Percentiles rank a stretch among this genome's conserved stretches.
Evolutionary conservation across 202 grass and related monocot species (phyloP).

Genomic region (Cymbopogon flexuosus): DNA sequence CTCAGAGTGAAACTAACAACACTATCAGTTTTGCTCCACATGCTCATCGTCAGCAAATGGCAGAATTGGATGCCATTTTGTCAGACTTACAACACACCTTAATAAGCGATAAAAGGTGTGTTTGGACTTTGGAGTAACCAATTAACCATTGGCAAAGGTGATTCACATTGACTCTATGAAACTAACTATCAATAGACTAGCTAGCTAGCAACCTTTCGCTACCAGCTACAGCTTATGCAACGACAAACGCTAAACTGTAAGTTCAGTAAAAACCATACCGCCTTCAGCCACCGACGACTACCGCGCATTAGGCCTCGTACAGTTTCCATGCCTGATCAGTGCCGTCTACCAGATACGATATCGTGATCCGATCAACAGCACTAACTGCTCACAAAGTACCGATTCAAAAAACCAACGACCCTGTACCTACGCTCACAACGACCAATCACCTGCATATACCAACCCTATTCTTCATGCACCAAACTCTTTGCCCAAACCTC

Average conservation of each 20-base stretch:
- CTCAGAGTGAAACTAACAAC: neutral
- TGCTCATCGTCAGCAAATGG: neutral
- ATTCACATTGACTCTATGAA: neutral
- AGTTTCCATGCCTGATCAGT: neutral
- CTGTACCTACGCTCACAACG: constrained; percentile 30
- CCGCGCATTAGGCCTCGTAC: neutral
- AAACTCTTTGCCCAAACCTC: constrained; percentile 12
- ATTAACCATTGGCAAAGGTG: neutral
- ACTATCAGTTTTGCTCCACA: neutral
- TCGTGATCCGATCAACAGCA: neutral
- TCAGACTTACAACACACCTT: neutral
- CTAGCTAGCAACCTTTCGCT: neutral
- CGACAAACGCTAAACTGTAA: neutral
- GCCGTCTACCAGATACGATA: constrained; percentile 9
- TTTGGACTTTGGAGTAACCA: constrained; percentile 7
- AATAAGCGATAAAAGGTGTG: neutral
- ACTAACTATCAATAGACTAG: neutral
- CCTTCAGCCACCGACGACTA: neutral
- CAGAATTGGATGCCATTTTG: neutral
- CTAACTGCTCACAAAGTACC: constrained; percentile 18
- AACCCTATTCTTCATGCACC: constrained; percentile 4
- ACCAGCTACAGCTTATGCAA: neutral
- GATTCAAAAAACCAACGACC: neutral
- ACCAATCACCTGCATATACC: constrained; percentile 35
- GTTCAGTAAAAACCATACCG: constrained; percentile 5